Evolutionary conservation across 495 filamentous ascomycete genomes (phyloP), one percentile per base, ranked within the genome.

Genomic region (Penicillium longicatenatum): DNA sequence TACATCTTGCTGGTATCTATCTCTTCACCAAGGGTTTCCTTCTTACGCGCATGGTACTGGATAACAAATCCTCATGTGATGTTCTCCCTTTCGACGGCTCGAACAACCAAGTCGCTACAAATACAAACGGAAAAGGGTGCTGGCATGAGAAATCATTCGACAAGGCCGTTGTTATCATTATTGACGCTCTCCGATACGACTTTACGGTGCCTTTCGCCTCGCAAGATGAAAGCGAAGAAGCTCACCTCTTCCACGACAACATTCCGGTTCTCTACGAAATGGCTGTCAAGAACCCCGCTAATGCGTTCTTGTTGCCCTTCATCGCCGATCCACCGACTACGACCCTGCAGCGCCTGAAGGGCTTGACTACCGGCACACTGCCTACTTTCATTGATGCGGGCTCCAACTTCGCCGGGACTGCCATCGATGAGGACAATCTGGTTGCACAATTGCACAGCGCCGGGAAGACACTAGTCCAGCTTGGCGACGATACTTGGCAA

Each of bases 1-100:
- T 97, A 21, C 93, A 98, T 67, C 76, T 81, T 58, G 79, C 87
- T 26, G 94, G 92, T 30, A 88, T 98, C 59, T 91, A 88, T 63
- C 88, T 96, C 67, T 98, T 98, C 74, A 93, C 91, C 54, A 91
- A 89, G 70, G 94, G 94, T n/a, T 98, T 98, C 74, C 86, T 98
- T 50, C 84, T 98, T 63, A 97, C 94, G 57, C 83, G 95, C 44
- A 83, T 97, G 61, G 89, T 98, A 44, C 84, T 98, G 39, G 88
- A 93, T 51, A 82, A 93, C 57, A 91, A 91, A 67, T 98, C 94
- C n/a, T 75, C 80, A 42, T 98, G 94, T 74, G 77, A 80, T 22
- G 71, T 80, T 39, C 85, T 89, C 20, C 94, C 94, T 1, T 81
- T 89, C 43, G 76, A 80, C 19, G 70, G 77, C 52, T 52, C 55